A percentile compares a stretch with the other conserved stretches of the same genome.
Conservation (phyloP, 352 stramenopile species). For the Pythium scleroteichum region DNA sequence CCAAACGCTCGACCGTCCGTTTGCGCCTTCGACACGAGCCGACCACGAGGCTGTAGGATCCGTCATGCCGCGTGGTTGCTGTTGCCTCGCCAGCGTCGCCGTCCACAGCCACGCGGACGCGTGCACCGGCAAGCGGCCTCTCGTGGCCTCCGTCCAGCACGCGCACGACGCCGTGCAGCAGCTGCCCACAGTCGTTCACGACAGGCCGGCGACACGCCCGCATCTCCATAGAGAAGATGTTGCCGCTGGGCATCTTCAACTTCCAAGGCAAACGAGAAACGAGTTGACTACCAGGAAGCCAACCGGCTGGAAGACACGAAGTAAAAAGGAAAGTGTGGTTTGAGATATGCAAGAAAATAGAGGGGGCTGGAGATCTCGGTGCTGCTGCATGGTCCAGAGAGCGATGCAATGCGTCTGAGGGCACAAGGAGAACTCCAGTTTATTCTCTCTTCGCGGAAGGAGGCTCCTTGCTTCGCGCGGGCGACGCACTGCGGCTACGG, state of each 20-base stretch:
- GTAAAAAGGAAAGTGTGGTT: background rate
- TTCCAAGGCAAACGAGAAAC: constrained; percentile 6
- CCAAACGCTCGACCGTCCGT: background rate
- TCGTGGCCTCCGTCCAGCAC: background rate
- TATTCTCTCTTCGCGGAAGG: constrained; percentile 20
- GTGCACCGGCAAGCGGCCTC: constrained; percentile 6
- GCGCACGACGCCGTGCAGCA: constrained; percentile 18
- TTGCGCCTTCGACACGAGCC: background rate
- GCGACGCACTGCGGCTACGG: constrained; percentile 39
- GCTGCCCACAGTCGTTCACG: constrained; percentile 4
- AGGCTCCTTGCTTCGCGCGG: constrained; percentile 27
- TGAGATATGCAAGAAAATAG: background rate
- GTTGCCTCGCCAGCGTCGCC: background rate
- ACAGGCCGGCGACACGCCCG: constrained; percentile 1
- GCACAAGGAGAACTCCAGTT: constrained; percentile 6
- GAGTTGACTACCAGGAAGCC: constrained; percentile 23
- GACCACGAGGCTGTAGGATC: constrained; percentile 21
- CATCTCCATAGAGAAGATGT: background rate
- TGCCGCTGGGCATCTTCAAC: background rate
- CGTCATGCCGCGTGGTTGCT: constrained; percentile 8
- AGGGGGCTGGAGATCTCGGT: background rate
- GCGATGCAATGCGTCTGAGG: background rate
- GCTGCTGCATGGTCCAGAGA: background rate
- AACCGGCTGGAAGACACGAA: background rate
- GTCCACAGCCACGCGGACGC: constrained; percentile 1